Percentiles rank a stretch among this genome's conserved stretches.
Evolutionary conservation across 2,329 filamentous ascomycete species (phyloP).

Genomic region (Sclerotinia minor): DNA sequence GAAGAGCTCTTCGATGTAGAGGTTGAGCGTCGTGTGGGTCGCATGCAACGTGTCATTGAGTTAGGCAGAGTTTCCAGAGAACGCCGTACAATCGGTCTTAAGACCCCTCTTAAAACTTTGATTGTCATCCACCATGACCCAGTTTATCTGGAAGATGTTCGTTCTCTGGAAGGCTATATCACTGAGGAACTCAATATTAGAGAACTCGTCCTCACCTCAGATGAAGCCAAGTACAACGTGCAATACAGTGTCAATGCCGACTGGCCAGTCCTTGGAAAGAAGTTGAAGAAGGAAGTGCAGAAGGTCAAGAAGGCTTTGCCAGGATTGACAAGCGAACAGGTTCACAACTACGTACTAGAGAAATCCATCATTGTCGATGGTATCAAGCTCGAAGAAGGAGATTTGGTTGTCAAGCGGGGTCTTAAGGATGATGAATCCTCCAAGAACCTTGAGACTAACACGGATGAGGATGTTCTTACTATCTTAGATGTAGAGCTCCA

Average conservation of each 20-base stretch:
- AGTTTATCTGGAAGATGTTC: constrained; percentile 82
- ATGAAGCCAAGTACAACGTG: constrained; percentile 89
- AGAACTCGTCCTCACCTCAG: constrained; percentile 78
- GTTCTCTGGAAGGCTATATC: constrained; percentile 84
- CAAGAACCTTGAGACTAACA: constrained; percentile 80
- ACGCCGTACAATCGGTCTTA: constrained; percentile 78
- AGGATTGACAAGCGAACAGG: constrained; percentile 72
- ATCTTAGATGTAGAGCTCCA: constrained; percentile 84
- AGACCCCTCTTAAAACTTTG: constrained; percentile 86
- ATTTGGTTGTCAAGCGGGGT: constrained; percentile 79
- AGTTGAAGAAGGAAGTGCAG: constrained; percentile 91
- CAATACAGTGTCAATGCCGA: constrained; percentile 88
- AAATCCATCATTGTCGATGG: constrained; percentile 81
- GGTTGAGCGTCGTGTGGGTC: constrained; percentile 80
- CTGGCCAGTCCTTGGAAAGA: constrained; percentile 93
- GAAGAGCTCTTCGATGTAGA: constrained; percentile 83
- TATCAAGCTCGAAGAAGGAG: constrained; percentile 77
- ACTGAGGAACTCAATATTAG: constrained; percentile 88
- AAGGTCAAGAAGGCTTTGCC: constrained; percentile 91
- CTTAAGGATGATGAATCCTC: constrained; percentile 71
- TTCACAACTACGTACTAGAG: constrained; percentile 72
- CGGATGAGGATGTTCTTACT: constrained; percentile 84
- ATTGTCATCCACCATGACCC: constrained; percentile 83
- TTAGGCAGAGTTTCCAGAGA: constrained; percentile 84
- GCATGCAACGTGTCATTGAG: constrained; percentile 97